These are phyloP conservation scores for Cordyceps cicadae DNA, from an alignment of 2,329 filamentous ascomycete species.

Conservation along the genomic window DNA sequence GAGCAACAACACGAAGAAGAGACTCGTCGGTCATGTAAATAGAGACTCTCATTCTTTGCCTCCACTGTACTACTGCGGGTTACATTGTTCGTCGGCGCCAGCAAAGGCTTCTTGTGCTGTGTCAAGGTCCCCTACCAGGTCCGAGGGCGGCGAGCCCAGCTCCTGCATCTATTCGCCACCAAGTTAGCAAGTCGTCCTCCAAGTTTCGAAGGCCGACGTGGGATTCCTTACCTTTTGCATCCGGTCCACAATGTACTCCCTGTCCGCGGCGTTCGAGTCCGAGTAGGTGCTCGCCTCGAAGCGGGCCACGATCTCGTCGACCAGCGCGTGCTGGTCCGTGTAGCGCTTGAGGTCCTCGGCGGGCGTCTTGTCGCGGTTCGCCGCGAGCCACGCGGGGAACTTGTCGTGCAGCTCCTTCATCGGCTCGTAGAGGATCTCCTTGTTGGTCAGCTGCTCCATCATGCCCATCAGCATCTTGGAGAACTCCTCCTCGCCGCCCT, in stretches of 20 bases:
- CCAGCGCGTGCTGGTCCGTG: conserved; percentile 68
- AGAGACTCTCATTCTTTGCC: neutral
- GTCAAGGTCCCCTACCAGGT: conserved; percentile 84
- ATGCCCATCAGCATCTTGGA: conserved; percentile 93
- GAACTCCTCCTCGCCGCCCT: conserved; percentile 68
- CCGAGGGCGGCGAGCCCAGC: conserved; percentile 78
- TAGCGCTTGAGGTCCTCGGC: conserved; percentile 72
- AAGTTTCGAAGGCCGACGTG: neutral
- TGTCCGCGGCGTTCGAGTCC: conserved; percentile 71
- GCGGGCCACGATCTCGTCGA: conserved; percentile 76
- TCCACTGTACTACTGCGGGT: conserved; percentile 42
- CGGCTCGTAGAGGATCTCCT: conserved; percentile 95
- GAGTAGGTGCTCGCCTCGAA: conserved; percentile 78
- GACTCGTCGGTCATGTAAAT: neutral
- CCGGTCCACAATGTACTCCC: conserved; percentile 89
- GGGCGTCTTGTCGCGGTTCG: conserved; percentile 59
- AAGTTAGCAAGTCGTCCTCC: neutral
- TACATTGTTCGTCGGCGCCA: conserved; percentile 53
- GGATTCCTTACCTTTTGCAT: conserved; percentile 81
- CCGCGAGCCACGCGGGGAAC: conserved; percentile 80
- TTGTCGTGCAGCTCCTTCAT: conserved; percentile 96
- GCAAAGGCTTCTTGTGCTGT: conserved; percentile 66
- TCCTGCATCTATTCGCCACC: conserved; percentile 76
- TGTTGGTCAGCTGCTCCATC: conserved; percentile 99
- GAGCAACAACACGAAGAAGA: neutral